Evolutionary conservation across 2,329 filamentous ascomycete genomes (phyloP).

Genomic region (Phaeosphaeriaceae sp.): DNA sequence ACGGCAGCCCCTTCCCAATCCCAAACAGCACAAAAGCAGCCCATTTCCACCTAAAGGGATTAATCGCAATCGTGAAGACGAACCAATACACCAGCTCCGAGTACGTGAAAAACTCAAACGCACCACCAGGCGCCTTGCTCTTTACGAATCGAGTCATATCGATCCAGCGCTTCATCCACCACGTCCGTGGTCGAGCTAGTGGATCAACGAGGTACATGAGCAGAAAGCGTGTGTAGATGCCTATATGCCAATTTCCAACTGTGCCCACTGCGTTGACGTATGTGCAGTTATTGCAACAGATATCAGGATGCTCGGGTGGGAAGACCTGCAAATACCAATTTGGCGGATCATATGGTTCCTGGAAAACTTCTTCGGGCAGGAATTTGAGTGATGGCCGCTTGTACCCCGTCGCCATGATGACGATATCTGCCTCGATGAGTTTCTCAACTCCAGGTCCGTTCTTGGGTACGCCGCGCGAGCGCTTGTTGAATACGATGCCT

Average conservation of each 20-base stretch:
- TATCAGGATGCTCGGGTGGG: conserved; percentile 74
- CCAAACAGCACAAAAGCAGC: conserved; percentile 83
- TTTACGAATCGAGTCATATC: conserved; percentile 82
- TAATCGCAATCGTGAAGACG: conserved; percentile 76
- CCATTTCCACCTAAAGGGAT: conserved; percentile 93
- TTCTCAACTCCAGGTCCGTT: conserved; percentile 74
- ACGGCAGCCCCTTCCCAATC: conserved; percentile 71
- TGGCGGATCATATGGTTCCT: conserved; percentile 76
- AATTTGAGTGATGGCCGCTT: conserved; percentile 77
- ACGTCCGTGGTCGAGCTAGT: conserved; percentile 72
- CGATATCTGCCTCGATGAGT: conserved; percentile 75
- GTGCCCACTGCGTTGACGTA: conserved; percentile 82
- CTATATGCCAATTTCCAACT: conserved; percentile 88
- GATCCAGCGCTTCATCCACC: conserved; percentile 86
- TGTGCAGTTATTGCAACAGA: conserved; percentile 85
- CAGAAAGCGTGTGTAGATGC: conserved; percentile 85
- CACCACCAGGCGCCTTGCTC: conserved; percentile 68
- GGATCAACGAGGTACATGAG: conserved; percentile 88
- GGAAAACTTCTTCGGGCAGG: conserved; percentile 75
- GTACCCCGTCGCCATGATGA: conserved; percentile 86
- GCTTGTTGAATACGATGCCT: conserved; percentile 75
- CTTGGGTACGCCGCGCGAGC: conserved; percentile 75
- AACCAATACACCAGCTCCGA: conserved; percentile 88
- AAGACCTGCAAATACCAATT: conserved; percentile 92
- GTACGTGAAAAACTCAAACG: conserved; percentile 92